Conservation (phyloP, 1,284 basidiomycete species). For the Inonotus hispidus region DNA sequence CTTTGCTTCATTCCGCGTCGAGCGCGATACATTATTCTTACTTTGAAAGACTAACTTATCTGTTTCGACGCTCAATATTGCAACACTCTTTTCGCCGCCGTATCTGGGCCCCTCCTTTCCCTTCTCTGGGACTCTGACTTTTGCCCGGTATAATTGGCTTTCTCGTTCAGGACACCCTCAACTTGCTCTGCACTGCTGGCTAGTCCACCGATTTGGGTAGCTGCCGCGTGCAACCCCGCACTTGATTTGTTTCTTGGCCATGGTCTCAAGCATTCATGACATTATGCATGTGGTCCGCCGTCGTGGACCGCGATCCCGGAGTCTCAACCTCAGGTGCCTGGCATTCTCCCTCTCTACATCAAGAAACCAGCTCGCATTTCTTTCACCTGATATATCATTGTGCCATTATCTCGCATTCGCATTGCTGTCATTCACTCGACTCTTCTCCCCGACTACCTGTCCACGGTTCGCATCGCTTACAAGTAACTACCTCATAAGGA, state of each 20-base stretch:
- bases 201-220: neutral
- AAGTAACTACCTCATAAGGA: neutral
- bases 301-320: neutral
- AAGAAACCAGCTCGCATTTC: conserved; percentile 4
- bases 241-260: conserved; percentile 17
- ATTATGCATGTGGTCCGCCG: conserved; percentile 1
- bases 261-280: conserved; percentile 9
- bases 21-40: conserved; percentile 20
- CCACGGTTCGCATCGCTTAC: conserved; percentile 5
- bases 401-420: conserved; percentile 15
- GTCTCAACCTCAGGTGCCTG: conserved; percentile 13
- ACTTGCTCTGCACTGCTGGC: neutral
- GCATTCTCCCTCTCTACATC: conserved; percentile 5
- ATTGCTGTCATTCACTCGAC: conserved; percentile 14
- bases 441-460: neutral
- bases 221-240: neutral
- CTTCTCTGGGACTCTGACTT: neutral
- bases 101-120: neutral
- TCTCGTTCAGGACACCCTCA: conserved; percentile 18
- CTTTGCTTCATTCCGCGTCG: conserved; percentile 18
- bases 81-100: neutral
- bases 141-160: conserved; percentile 10
- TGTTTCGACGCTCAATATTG: conserved; percentile 19
- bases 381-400: conserved; percentile 9
- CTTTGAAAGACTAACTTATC: conserved; percentile 19